Percentiles rank a stretch among this genome's conserved stretches.
Evolutionary conservation across 2,329 filamentous ascomycete genomes (phyloP).

Genomic region (Thelonectria rubi): DNA sequence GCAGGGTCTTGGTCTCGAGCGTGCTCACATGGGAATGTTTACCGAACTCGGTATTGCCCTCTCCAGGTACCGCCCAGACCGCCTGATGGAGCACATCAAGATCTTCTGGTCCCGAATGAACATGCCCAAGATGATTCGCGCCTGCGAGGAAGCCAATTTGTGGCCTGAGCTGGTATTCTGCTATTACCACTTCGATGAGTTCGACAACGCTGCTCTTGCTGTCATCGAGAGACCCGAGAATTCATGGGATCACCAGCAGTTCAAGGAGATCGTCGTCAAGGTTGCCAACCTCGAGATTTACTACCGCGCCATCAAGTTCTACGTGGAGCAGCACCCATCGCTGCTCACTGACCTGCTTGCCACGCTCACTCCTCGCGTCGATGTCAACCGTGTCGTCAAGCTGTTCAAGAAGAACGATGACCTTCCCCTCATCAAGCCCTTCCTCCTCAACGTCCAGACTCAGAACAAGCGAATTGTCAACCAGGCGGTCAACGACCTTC

Average conservation of each 20-base stretch:
- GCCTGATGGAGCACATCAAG: conserved; percentile 98
- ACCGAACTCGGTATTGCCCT: conserved; percentile 91
- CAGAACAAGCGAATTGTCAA: conserved; percentile 99
- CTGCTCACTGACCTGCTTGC: conserved; percentile 96
- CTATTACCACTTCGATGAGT: conserved; percentile 98
- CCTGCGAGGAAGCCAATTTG: conserved; percentile 91
- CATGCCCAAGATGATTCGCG: conserved; percentile 94
- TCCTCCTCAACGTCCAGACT: conserved; percentile 92
- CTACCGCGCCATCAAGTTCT: conserved; percentile 96
- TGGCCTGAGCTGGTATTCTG: conserved; percentile 99
- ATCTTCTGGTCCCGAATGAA: conserved; percentile 99
- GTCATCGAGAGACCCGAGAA: conserved; percentile 98
- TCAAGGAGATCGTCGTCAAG: conserved; percentile 99
- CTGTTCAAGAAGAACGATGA: conserved; percentile 99
- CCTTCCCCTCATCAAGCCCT: conserved; percentile 97
- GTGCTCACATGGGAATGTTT: conserved; percentile 97
- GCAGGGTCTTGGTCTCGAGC: conserved; percentile 91
- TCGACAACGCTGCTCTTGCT: conserved; percentile 93
- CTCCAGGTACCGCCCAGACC: conserved; percentile 93
- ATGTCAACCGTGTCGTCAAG: conserved; percentile 98
- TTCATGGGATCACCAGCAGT: conserved; percentile 99
- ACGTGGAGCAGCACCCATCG: conserved; percentile 95
- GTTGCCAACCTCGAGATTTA: conserved; percentile 99
- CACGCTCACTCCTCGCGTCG: conserved; percentile 88
- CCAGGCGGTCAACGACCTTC: conserved; percentile 94